phyloP scores from a whole-genome alignment of 257 asterid genomes.

The Lantana camara region DNA sequence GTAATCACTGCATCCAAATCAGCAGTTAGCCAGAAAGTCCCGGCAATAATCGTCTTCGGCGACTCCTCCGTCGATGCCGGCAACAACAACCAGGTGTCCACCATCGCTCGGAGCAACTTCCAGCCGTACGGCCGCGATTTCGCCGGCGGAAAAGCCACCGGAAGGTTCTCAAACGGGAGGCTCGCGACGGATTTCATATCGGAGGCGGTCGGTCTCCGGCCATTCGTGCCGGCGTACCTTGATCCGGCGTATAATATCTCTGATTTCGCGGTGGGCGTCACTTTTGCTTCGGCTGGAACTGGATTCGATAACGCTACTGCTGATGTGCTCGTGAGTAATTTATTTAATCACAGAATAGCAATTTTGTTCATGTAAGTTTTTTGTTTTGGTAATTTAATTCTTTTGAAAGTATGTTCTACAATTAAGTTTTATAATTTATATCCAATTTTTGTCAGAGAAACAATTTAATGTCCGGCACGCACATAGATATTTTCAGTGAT shows the following conservation, averaged over 20 bases:
- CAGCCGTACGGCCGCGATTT: conserved; percentile 84
- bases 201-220: conserved; percentile 67
- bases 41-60: conserved; percentile 79
- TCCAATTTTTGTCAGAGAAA: no score
- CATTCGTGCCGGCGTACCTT: conserved; percentile 72
- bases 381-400: no score
- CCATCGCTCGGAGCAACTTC: conserved; percentile 76
- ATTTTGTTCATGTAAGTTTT: no score
- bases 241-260: conserved; percentile 74
- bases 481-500: no score
- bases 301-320: conserved; percentile 87
- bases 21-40: conserved; percentile 41
- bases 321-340: conserved; percentile 62
- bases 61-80: conserved; percentile 96
- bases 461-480: no score
- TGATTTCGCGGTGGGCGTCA: conserved; percentile 76
- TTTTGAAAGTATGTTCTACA: no score
- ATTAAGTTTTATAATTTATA: no score
- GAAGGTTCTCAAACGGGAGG: conserved; percentile 82
- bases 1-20: not conserved
- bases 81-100: conserved; percentile 69
- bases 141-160: conserved; percentile 64
- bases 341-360: no score
- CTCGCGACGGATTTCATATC: conserved; percentile 78
- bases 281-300: conserved; percentile 94